Base-by-base conservation (phyloP, 2,329 filamentous ascomycete genomes). In the Fusarium phyllophilum region DNA sequence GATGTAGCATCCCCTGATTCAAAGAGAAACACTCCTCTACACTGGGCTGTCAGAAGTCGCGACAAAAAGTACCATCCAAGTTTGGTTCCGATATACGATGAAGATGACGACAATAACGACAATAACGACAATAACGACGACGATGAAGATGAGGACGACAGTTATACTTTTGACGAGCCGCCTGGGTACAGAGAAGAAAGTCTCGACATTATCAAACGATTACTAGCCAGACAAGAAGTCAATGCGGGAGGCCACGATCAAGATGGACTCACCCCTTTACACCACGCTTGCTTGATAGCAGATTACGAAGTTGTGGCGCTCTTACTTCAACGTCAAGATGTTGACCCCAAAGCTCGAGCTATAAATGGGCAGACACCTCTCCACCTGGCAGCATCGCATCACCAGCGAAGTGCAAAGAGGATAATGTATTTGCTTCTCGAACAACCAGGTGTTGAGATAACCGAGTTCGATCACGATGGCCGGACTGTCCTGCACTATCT, bases 11-110 rank as follows among this genome's bases (percentile, higher is more conserved):
- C 44, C 4, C 41, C 29, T 3, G 58, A 69, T 38, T 7, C 33
- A 7, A 24, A 15, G 0, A 51, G 46, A 8, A 48, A 49, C 15
- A 66, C 51, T 3, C 31, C 54, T 20, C 57, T 75, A 2, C 62
- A 73, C n/a, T 51, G 49, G 36, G 67, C 56, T 31, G 34, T 39
- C n/a, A 33, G 54, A 24, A 70, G 68, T 29, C 61, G 61, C 6
- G 8, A 49, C 11, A 36, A n/a, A 20, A 26, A 39, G 31, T 15
- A 29, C 12, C 39, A 66, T 17, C 18, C 20, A 13, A 26, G 49
- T 36, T 34, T 26, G 49, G n/a, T 26, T 52, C n/a, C 18, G 18
- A 36, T 36, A 52, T 52, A 52, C 31, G 18, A 26, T 24, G 31
- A 26, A 15, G n/a, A 48, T 13, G 22, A 49, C 9, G 31, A 52